phyloP scores from a whole-genome alignment of 23 red algal species.

The Gracilaria caudata region DNA sequence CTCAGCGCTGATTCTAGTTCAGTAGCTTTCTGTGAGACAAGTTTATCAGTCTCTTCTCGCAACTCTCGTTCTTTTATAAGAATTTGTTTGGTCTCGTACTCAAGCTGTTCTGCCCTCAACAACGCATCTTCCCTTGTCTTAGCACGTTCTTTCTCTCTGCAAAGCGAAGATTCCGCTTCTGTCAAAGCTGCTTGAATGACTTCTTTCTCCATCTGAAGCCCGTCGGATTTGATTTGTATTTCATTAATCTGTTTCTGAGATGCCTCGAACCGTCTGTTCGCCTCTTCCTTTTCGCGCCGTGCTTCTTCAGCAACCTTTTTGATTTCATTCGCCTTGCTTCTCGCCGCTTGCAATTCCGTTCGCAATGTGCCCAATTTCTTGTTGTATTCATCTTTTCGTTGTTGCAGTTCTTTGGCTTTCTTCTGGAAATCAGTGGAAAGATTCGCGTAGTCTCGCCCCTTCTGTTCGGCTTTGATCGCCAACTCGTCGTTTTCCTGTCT shows the following conservation, averaged over 20 bases:
- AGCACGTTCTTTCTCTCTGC: background rate
- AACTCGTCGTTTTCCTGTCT: constrained; percentile 25
- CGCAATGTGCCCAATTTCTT: background rate
- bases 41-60: background rate
- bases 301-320: constrained; percentile 10
- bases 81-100: background rate
- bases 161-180: constrained; percentile 9
- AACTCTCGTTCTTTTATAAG: background rate
- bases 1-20: constrained; percentile 9
- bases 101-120: constrained; percentile 20
- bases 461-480: constrained; percentile 10
- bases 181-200: constrained; percentile 28
- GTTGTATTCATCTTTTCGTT: constrained; percentile 12
- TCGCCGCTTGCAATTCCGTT: background rate
- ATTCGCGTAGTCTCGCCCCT: constrained; percentile 14
- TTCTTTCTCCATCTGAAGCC: constrained; percentile 37
- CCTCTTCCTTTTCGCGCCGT: constrained; percentile 12
- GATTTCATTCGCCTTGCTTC: background rate
- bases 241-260: constrained; percentile 26
- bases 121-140: constrained; percentile 27
- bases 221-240: constrained; percentile 15
- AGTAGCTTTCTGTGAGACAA: constrained; percentile 24
- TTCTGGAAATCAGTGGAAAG: background rate
- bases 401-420: constrained; percentile 6
- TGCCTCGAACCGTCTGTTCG: constrained; percentile 11